phyloP scores from a whole-genome alignment of 176 grass and related monocot genomes.

The Oryza punctata region DNA sequence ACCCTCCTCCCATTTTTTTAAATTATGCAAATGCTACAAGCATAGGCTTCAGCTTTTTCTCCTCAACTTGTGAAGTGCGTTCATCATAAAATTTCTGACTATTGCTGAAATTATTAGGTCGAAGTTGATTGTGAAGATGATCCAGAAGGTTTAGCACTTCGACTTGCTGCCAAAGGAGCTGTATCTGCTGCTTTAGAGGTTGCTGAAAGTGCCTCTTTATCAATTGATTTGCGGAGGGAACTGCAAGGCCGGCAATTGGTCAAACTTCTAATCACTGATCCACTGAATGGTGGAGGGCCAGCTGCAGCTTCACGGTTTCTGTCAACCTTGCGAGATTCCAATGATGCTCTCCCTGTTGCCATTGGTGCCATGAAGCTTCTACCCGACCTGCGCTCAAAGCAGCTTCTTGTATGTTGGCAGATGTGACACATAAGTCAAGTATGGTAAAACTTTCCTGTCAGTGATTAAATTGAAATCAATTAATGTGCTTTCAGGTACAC shows the following conservation, averaged over 20 bases:
- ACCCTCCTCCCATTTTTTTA: background rate
- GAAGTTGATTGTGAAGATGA: constrained; percentile 79
- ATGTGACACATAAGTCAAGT: constrained; percentile 26
- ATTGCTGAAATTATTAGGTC: constrained; percentile 64
- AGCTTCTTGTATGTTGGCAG: constrained; percentile 83
- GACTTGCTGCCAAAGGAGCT: constrained; percentile 91
- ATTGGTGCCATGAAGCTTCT: constrained; percentile 93
- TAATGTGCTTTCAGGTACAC: constrained; percentile 69
- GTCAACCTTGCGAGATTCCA: constrained; percentile 87
- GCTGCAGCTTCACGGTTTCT: constrained; percentile 92
- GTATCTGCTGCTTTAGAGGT: constrained; percentile 94
- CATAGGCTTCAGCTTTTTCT: constrained; percentile 20
- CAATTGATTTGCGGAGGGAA: constrained; percentile 89
- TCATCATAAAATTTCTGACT: background rate
- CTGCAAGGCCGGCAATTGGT: constrained; percentile 96
- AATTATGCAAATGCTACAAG: constrained; percentile 1
- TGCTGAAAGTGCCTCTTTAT: constrained; percentile 92
- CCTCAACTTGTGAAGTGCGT: constrained; percentile 18
- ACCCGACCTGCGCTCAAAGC: constrained; percentile 94
- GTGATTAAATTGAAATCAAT: constrained; percentile 11
- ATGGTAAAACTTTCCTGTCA: background rate
- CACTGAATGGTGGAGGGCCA: constrained; percentile 91
- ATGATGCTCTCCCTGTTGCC: constrained; percentile 97
- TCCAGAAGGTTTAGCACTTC: constrained; percentile 83
- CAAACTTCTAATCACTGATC: constrained; percentile 89